Evolutionary conservation across 768 basidiomycete species (phyloP).

Genomic region (Jaapia argillacea): DNA sequence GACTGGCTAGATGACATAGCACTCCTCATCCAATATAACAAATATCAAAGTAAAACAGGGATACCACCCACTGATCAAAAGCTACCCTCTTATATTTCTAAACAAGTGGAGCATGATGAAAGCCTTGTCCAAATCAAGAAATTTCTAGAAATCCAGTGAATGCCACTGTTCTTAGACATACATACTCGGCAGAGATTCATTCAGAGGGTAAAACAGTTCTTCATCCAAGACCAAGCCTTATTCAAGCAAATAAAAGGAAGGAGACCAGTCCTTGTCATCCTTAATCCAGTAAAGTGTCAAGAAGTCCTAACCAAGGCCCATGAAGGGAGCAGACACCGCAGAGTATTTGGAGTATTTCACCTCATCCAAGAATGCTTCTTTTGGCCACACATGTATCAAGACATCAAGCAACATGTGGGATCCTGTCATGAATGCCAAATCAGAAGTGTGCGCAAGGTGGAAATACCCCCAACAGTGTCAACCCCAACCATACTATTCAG

Average conservation of each 20-base stretch:
- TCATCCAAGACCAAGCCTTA: slow-evolving; percentile 5
- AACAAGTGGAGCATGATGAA: no score
- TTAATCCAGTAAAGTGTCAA: background rate
- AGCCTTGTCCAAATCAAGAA: no score
- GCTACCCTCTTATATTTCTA: no score
- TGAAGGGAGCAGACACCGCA: slow-evolving; percentile 12
- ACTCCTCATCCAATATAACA: slow-evolving; percentile 5
- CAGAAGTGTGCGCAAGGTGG: slow-evolving; percentile 7
- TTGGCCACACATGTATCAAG: slow-evolving; percentile 9
- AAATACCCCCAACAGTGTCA: slow-evolving; percentile 8
- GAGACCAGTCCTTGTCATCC: slow-evolving; percentile 5
- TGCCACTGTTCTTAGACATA: no score
- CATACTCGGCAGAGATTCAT: no score
- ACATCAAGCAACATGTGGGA: no score
- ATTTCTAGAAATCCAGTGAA: no score
- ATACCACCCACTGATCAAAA: no score
- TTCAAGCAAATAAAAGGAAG: background rate
- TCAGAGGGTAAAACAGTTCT: no score
- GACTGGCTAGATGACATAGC: no score
- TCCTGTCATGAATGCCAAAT: slow-evolving; percentile 13
- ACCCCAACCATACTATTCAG: slow-evolving; percentile 8
- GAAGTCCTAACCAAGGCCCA: slow-evolving; percentile 10
- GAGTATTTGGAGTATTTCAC: slow-evolving; percentile 5
- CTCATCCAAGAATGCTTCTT: slow-evolving; percentile 9
- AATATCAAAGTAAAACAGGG: slow-evolving; percentile 1